Conservation (phyloP, 1,284 basidiomycete species). For the Sparassis latifolia region DNA sequence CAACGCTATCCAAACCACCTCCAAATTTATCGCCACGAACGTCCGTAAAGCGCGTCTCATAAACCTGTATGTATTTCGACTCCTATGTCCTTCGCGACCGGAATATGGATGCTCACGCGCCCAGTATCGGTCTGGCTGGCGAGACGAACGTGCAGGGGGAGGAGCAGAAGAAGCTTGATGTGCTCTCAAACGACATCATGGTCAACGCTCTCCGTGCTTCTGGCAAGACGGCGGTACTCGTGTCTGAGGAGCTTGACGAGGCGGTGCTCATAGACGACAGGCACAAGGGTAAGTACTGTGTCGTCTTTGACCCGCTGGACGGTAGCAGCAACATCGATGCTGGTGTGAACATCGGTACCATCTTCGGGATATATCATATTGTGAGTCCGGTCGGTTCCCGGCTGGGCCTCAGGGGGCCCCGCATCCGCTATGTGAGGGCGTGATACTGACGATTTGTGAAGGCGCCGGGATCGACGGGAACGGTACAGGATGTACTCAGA, state of each 20-base stretch:
- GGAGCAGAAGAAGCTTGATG: constrained; percentile 99
- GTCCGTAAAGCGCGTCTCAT: constrained; percentile 96
- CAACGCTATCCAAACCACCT: constrained; percentile 93
- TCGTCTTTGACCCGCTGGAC: constrained; percentile 98
- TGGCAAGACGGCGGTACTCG: constrained; percentile 93
- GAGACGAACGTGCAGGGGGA: constrained; percentile 97
- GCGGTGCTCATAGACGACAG: constrained; percentile 84
- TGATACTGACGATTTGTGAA: constrained; percentile 24
- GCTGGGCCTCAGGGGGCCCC: background rate
- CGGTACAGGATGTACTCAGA: constrained; percentile 83
- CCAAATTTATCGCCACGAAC: constrained; percentile 97
- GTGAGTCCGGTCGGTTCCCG: constrained; percentile 36
- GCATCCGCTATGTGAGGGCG: background rate
- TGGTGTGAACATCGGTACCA: constrained; percentile 99
- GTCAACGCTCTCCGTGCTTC: constrained; percentile 91
- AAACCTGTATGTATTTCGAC: constrained; percentile 71
- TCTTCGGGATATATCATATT: constrained; percentile 96
- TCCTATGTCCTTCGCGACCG: background rate
- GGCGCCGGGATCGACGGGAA: constrained; percentile 73
- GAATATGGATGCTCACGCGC: too few relatives aligned
- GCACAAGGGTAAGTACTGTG: constrained; percentile 84
- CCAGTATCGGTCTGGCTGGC: constrained; percentile 89
- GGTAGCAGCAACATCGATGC: constrained; percentile 99
- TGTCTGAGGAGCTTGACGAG: constrained; percentile 94
- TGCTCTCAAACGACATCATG: constrained; percentile 99